Evolutionary conservation across 768 basidiomycete genomes (phyloP).

Genomic region (Termitomyces sp.): DNA sequence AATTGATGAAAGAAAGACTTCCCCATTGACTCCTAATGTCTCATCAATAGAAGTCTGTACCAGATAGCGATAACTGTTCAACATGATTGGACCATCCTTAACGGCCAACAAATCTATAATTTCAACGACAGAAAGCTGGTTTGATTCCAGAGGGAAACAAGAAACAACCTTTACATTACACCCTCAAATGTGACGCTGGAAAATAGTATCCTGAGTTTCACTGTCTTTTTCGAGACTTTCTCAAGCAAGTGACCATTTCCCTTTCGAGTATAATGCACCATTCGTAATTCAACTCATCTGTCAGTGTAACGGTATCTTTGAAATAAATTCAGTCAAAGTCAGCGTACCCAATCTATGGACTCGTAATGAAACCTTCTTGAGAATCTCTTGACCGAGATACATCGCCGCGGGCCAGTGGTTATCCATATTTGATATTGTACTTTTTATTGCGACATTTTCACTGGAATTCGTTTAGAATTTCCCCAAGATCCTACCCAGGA

Average conservation of each 20-base stretch:
- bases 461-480: slow-evolving; percentile 8
- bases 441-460: too few species aligned
- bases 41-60: too few species aligned
- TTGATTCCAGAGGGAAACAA: neutral
- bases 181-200: neutral
- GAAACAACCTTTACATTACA: neutral
- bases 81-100: too few species aligned
- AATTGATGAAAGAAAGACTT: too few species aligned
- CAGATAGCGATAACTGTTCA: too few species aligned
- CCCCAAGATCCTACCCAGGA: slow-evolving; percentile 11
- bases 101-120: too few species aligned
- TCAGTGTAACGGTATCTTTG: neutral
- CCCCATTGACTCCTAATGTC: too few species aligned
- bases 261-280: neutral
- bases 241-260: neutral
- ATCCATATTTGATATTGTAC: neutral
- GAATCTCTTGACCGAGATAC: neutral
- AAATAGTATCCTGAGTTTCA: neutral
- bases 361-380: neutral
- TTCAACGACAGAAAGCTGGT: too few species aligned
- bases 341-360: neutral
- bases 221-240: neutral
- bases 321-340: neutral
- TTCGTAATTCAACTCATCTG: too few species aligned
- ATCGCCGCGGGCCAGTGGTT: neutral